A percentile compares a stretch with the other conserved stretches of the same genome.
Evolutionary conservation across 169 alveolate genomes (phyloP).

Genomic region (Eimeria maxima): DNA sequence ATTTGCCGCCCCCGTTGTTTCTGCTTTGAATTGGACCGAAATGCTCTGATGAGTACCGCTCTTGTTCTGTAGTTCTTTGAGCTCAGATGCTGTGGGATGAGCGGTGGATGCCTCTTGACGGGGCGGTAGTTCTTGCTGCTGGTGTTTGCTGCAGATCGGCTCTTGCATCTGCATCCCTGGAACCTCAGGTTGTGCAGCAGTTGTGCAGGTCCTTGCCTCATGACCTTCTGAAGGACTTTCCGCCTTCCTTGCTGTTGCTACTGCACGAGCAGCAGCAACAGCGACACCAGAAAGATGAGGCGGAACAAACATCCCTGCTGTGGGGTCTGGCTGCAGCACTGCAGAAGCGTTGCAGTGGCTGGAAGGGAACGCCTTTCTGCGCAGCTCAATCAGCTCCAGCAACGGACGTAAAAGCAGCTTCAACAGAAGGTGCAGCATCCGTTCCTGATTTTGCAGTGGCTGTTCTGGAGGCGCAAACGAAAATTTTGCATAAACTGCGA

Average conservation of each 20-base stretch:
- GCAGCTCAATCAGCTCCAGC: constrained; percentile 11
- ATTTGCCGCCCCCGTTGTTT: neutral
- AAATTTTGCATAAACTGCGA: constrained; percentile 34
- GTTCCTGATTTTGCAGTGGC: constrained; percentile 67
- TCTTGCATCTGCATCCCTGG: constrained; percentile 16
- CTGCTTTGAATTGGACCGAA: neutral
- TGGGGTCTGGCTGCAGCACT: constrained; percentile 48
- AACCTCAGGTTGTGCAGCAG: constrained; percentile 63
- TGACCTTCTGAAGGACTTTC: constrained; percentile 39
- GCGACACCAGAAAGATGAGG: constrained; percentile 39
- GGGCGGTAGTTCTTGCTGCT: neutral
- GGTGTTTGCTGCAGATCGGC: constrained; percentile 64
- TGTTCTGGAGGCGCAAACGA: constrained; percentile 43
- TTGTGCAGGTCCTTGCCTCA: constrained; percentile 59
- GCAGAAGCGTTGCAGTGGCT: constrained; percentile 7
- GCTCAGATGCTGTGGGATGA: neutral
- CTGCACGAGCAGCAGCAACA: constrained; percentile 74
- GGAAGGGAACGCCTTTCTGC: neutral
- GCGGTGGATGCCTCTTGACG: neutral
- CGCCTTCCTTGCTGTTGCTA: constrained; percentile 69
- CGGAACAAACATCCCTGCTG: constrained; percentile 48
- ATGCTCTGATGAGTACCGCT: constrained; percentile 3
- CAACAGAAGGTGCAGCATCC: constrained; percentile 32
- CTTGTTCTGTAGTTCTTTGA: neutral
- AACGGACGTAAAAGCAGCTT: neutral